Evolutionary conservation across 257 asterid species (phyloP), one percentile per base, ranked within the genome.

Genomic region (Knoxia roxburghii): DNA sequence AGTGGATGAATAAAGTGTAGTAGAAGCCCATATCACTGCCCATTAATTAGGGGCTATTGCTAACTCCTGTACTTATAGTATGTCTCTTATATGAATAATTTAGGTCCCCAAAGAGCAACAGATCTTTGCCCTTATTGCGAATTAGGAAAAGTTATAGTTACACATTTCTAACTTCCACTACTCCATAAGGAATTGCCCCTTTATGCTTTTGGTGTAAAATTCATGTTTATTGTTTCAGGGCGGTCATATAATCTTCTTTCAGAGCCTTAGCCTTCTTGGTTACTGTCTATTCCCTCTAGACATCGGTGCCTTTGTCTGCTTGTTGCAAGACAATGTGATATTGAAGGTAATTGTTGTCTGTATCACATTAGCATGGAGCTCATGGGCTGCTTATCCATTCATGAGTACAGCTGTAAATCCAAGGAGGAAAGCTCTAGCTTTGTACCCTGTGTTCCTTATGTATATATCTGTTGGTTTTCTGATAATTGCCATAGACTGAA

Each of bases 301-400:
- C 41, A 39, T 90, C 5, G 97, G 97, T 21, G 95, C 99, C 30
- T 46, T 94, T 56, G 80, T 94, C 70, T 90, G 95, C 87, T 81
- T 94, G 96, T 71, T 94, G 52, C 78, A 80, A 67, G 95, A 82
- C 84, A 90, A 83, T 52, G 89, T 88, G 54, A 85, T 90, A 27
- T 51, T 94, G 18, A 94, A 94, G 82, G 71, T 84, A 55, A 89
- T 84, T 24, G 90, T 94, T 66, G 99, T 90, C 0, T 84, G 79
- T 32, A 84, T 94, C 61, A 80, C 99, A 37, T 65, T 94, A 69
- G 91, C 95, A 11, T 94, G 96, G 99, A 94, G 97, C 81, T 90
- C 96, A 20, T 94, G 97, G 99, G 99, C 97, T 23, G 99, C 99
- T 59, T 94, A 94, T 73, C 99, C 99, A 14, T 90, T 94, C 89